Evolutionary conservation across 345 rosid species (phyloP).

Genomic region (Nasturtium officinale): DNA sequence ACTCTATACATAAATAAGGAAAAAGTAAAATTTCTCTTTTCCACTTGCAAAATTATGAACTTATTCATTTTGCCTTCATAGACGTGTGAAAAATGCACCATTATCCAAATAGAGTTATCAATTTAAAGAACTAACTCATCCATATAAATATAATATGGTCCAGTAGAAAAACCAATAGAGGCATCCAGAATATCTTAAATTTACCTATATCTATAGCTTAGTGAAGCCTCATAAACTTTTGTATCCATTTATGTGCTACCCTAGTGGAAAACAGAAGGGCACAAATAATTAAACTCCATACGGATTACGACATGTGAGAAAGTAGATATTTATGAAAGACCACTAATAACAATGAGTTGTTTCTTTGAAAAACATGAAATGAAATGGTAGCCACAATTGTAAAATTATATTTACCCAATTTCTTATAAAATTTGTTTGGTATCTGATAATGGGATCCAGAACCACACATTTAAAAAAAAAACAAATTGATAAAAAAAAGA

Average conservation of each 20-base stretch:
- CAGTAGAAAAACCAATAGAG: neutral
- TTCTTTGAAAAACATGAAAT: neutral
- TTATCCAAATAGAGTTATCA: neutral
- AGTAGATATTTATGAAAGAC: conserved; percentile 15
- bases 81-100: neutral
- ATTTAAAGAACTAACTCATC: neutral
- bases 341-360: conserved; percentile 7
- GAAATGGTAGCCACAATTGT: conserved; percentile 29
- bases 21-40: neutral
- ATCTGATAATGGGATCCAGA: conserved; percentile 29
- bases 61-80: neutral
- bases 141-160: neutral
- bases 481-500: neutral
- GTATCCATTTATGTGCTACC: conserved; percentile 1
- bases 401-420: conserved; percentile 29
- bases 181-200: neutral
- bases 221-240: conserved; percentile 6
- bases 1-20: neutral
- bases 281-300: conserved; percentile 11
- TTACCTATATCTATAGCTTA: neutral
- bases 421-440: conserved; percentile 30
- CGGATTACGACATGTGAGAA: conserved; percentile 32
- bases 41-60: neutral
- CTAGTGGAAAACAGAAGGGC: conserved; percentile 2
- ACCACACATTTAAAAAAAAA: neutral